phyloP scores from a whole-genome alignment of 2,329 filamentous ascomycete species.

The Cercospora beticola region DNA sequence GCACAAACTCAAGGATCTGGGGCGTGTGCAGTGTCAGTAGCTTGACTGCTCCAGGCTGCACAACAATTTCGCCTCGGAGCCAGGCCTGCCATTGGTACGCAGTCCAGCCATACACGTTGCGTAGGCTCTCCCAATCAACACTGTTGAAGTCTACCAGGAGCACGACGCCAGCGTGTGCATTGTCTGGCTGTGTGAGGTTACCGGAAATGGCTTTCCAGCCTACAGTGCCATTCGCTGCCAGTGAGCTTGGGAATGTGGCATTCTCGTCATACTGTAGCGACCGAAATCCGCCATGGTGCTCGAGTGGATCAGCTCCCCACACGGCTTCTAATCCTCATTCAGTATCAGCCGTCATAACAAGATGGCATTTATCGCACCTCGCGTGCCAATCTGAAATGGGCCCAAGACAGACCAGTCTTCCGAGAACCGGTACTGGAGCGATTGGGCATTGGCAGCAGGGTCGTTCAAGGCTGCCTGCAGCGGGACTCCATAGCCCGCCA shows the following conservation, averaged over 20 bases:
- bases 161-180: constrained; percentile 37
- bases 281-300: constrained; percentile 54
- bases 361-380: constrained; percentile 46
- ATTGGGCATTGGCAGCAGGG: not conserved
- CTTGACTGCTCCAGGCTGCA: constrained; percentile 36
- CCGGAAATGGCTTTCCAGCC: constrained; percentile 48
- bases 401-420: constrained; percentile 45
- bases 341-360: constrained; percentile 5
- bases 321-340: constrained; percentile 48
- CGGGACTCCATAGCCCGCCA: not conserved
- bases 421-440: constrained; percentile 13
- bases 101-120: constrained; percentile 59
- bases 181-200: constrained; percentile 31
- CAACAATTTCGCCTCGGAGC: constrained; percentile 52
- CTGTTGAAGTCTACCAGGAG: constrained; percentile 51
- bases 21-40: constrained; percentile 49
- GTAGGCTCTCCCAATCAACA: constrained; percentile 56
- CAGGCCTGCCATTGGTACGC: constrained; percentile 60
- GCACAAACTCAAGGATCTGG: constrained; percentile 53
- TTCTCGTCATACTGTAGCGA: constrained; percentile 45
- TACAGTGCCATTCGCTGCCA: constrained; percentile 52
- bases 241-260: constrained; percentile 51
- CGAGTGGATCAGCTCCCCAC: constrained; percentile 60
- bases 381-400: constrained; percentile 59
- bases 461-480: not conserved